phyloP scores from a whole-genome alignment of 164 flowering plant genomes.

The Nymphaea colorata region DNA sequence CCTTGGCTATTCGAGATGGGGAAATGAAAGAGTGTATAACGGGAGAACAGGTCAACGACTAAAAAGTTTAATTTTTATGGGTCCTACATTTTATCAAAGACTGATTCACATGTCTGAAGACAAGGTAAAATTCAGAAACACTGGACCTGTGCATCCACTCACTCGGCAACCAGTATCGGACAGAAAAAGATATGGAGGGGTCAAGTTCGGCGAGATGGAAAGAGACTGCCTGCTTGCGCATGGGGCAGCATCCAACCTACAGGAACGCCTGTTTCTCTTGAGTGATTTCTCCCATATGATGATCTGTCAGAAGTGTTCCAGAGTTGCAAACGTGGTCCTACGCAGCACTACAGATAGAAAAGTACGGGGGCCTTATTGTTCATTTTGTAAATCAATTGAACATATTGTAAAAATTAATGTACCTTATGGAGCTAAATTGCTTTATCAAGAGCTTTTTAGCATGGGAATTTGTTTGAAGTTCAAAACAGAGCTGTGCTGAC shows the following conservation, averaged over 20 bases:
- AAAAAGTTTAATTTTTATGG: constrained; percentile 54
- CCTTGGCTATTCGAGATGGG: constrained; percentile 83
- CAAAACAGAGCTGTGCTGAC: constrained; percentile 32
- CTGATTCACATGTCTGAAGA: constrained; percentile 92
- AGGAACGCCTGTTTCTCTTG: constrained; percentile 82
- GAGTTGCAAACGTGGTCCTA: constrained; percentile 55
- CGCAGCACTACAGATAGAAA: constrained; percentile 43
- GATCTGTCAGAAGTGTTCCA: constrained; percentile 51
- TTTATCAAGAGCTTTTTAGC: constrained; percentile 85
- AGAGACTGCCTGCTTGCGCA: constrained; percentile 93
- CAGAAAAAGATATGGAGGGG: constrained; percentile 86
- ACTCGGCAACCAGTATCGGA: constrained; percentile 94
- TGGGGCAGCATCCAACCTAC: constrained; percentile 85
- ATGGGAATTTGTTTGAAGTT: constrained; percentile 84
- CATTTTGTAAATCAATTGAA: constrained; percentile 59
- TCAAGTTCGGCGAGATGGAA: constrained; percentile 98
- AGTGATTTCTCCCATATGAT: constrained; percentile 87
- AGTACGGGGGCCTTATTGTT: constrained; percentile 74
- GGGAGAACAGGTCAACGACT: constrained; percentile 78
- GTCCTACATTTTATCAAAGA: constrained; percentile 88
- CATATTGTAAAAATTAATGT: constrained; percentile 56
- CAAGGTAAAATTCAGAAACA: constrained; percentile 89
- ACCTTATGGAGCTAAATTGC: constrained; percentile 89
- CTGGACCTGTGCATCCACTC: constrained; percentile 95
- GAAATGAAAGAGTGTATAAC: constrained; percentile 62